phyloP scores from a whole-genome alignment of 176 grass and related monocot genomes.

The Calamus simplicifolius region DNA sequence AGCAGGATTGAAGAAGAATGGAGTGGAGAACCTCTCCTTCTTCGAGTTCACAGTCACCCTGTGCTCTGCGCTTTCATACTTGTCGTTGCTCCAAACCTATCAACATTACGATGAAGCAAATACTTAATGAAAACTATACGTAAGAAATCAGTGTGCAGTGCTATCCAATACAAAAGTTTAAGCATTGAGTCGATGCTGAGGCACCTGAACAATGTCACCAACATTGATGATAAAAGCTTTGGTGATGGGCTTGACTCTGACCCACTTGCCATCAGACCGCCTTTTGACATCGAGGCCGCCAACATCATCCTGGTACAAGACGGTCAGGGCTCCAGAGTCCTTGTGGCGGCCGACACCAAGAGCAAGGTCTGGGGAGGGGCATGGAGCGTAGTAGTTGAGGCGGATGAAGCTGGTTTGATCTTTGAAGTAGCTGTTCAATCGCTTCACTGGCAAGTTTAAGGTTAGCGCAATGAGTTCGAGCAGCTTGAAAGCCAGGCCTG shows the following conservation, averaged over 20 bases:
- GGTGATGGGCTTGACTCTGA: constrained; percentile 50
- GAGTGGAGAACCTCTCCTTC: constrained; percentile 61
- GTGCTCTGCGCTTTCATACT: constrained; percentile 81
- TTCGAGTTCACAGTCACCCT: constrained; percentile 43
- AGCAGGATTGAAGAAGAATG: constrained; percentile 64
- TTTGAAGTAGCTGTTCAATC: constrained; percentile 58
- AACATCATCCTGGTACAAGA: constrained; percentile 76
- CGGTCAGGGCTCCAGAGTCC: constrained; percentile 64
- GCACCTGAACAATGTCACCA: constrained; percentile 66
- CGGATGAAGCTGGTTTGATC: constrained; percentile 55
- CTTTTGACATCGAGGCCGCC: constrained; percentile 75
- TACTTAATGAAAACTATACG: too few relatives aligned
- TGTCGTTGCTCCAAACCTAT: constrained; percentile 92
- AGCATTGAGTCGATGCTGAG: too few relatives aligned
- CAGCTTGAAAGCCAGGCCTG: constrained; percentile 48
- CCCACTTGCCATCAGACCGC: constrained; percentile 63
- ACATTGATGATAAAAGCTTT: constrained; percentile 66
- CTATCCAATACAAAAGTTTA: too few relatives aligned
- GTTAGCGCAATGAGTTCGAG: constrained; percentile 70
- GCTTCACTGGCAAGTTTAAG: constrained; percentile 35
- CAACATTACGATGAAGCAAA: too few relatives aligned
- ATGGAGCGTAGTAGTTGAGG: constrained; percentile 84
- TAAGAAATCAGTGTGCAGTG: too few relatives aligned
- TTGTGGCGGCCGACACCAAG: constrained; percentile 93
- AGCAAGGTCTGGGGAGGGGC: constrained; percentile 64